Conservation (phyloP, 2,329 filamentous ascomycete species). For the Pseudopithomyces chartarum region DNA sequence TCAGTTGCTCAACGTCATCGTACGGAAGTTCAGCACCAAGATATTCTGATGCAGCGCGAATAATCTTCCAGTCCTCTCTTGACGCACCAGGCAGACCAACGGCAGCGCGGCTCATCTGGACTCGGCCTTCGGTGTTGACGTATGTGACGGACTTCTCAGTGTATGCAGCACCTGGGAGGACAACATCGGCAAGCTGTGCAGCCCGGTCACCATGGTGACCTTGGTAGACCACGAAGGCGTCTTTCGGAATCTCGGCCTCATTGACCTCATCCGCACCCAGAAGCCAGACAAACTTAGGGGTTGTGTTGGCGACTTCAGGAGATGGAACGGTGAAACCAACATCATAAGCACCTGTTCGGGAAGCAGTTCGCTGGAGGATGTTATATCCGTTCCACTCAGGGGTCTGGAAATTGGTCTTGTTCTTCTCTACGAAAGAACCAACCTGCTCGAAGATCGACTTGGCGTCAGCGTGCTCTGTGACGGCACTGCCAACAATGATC, state of each 20-base stretch:
- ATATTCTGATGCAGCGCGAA: slow-evolving; percentile 91
- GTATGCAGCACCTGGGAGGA: slow-evolving; percentile 93
- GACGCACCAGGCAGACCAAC: slow-evolving; percentile 87
- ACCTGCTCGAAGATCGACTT: slow-evolving; percentile 93
- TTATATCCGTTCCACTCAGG: slow-evolving; percentile 98
- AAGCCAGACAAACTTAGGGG: slow-evolving; percentile 95
- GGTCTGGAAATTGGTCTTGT: slow-evolving; percentile 84
- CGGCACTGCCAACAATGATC: slow-evolving; percentile 93
- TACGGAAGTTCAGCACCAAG: slow-evolving; percentile 86
- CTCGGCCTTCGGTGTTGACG: slow-evolving; percentile 96
- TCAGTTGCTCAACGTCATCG: slow-evolving; percentile 85
- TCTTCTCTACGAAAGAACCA: slow-evolving; percentile 90
- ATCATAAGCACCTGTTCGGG: slow-evolving; percentile 91
- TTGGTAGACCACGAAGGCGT: slow-evolving; percentile 96
- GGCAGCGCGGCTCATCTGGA: slow-evolving; percentile 90
- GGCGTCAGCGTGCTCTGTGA: slow-evolving; percentile 87
- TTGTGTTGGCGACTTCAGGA: slow-evolving; percentile 77
- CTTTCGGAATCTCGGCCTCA: slow-evolving; percentile 86
- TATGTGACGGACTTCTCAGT: slow-evolving; percentile 97
- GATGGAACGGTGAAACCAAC: slow-evolving; percentile 92
- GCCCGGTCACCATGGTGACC: slow-evolving; percentile 96
- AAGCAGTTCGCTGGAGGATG: slow-evolving; percentile 90
- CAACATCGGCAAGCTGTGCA: slow-evolving; percentile 88
- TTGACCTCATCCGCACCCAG: slow-evolving; percentile 92
- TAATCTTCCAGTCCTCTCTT: slow-evolving; percentile 98